phyloP scores from a whole-genome alignment of 2,329 filamentous ascomycete genomes.

The Neonectria ditissima region DNA sequence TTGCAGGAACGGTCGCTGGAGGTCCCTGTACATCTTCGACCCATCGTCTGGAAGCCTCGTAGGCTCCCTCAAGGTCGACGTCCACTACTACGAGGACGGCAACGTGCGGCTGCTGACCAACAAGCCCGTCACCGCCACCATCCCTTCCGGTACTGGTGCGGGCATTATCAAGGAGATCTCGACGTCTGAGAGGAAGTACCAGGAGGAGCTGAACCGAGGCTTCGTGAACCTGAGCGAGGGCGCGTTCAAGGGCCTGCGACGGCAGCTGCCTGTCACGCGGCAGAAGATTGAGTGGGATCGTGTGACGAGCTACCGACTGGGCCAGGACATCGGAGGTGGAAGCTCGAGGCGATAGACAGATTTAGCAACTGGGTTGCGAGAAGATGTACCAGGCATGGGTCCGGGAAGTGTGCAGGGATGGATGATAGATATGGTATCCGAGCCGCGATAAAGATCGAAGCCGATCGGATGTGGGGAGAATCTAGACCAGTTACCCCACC shows the following conservation, averaged over 20 bases:
- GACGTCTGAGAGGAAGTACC: slow-evolving; percentile 87
- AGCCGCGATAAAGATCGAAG: slow-evolving; percentile 21
- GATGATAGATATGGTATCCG: slow-evolving; percentile 1
- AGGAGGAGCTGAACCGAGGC: slow-evolving; percentile 93
- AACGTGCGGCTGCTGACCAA: slow-evolving; percentile 94
- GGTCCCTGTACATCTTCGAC: slow-evolving; percentile 84
- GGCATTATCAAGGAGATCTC: slow-evolving; percentile 84
- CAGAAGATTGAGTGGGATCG: slow-evolving; percentile 99
- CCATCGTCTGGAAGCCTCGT: slow-evolving; percentile 76
- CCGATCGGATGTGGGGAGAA: slow-evolving; percentile 19
- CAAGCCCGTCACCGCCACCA: slow-evolving; percentile 75
- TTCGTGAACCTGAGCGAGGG: slow-evolving; percentile 92
- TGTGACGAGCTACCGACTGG: slow-evolving; percentile 89
- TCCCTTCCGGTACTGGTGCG: slow-evolving; percentile 72
- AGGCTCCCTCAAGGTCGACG: slow-evolving; percentile 90
- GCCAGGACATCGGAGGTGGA: slow-evolving; percentile 81
- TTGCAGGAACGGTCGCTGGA: slow-evolving; percentile 92
- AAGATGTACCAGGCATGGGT: background rate
- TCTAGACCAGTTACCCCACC: slow-evolving; percentile 12
- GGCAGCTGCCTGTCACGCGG: slow-evolving; percentile 94
- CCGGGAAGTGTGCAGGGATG: background rate
- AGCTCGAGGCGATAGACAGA: slow-evolving; percentile 57
- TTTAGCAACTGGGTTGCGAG: background rate
- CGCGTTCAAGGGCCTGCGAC: slow-evolving; percentile 90
- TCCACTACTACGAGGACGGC: slow-evolving; percentile 99